Percentiles rank a stretch among this genome's conserved stretches.
Conservation (phyloP, 192 early-diverging fungal genomes). For the Funneliformis geosporum region DNA sequence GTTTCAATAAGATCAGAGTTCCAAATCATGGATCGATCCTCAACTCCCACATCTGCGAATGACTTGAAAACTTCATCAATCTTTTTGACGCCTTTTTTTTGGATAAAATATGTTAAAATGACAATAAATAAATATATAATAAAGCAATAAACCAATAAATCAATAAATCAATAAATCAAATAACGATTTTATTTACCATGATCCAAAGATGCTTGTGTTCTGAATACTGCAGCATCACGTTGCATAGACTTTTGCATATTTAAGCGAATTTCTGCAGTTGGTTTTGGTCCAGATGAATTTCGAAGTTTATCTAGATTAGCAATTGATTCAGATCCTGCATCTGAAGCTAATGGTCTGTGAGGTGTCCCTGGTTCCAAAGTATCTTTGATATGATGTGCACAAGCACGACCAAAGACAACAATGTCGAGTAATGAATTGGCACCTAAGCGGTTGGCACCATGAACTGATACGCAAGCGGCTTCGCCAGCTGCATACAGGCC, state of each 20-base stretch:
- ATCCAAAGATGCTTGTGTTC: conserved; percentile 84
- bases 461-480: conserved; percentile 96
- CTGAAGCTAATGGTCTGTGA: conserved; percentile 75
- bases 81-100: conserved; percentile 60
- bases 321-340: conserved; percentile 87
- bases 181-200: conserved; percentile 53
- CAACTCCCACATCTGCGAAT: conserved; percentile 82
- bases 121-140: neutral
- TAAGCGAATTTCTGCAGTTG: conserved; percentile 85
- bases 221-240: conserved; percentile 95
- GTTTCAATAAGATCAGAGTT: conserved; percentile 98
- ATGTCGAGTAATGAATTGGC: conserved; percentile 98
- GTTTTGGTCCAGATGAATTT: conserved; percentile 74
- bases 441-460: conserved; percentile 97
- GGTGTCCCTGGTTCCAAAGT: conserved; percentile 88
- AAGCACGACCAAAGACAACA: conserved; percentile 97
- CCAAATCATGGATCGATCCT: conserved; percentile 96
- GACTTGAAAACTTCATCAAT: conserved; percentile 82
- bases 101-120: neutral
- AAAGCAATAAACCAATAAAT: too few species aligned
- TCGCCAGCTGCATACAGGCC: conserved; percentile 99
- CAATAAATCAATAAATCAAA: neutral
- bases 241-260: conserved; percentile 99
- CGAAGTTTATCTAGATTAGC: conserved; percentile 95
- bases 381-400: conserved; percentile 90